Base-by-base conservation (phyloP, 192 early-diverging fungal genomes). In the Cetraspora pellucida region DNA sequence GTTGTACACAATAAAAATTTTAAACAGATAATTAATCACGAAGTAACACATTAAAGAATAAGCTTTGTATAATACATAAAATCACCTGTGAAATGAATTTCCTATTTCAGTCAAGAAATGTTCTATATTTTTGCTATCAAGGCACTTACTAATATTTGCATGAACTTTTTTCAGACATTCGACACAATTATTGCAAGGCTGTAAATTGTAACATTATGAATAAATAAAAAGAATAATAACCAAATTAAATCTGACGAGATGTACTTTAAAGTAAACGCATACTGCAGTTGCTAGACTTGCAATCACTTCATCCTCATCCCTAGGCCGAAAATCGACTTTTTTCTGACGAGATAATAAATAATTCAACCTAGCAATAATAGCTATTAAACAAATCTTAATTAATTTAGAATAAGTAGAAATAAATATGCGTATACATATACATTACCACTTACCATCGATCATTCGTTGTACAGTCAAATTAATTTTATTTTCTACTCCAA, bases 261-360 rank as follows among this genome's bases (percentile, higher is more conserved):
- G 17, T 47, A 31, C 9, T 37, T 37, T 37, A 37, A 37, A 37
- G 37, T 37, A 23, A 69, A 70, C n/a, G 21, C 49, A 13, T 81
- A 84, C 81, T 80, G 47, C 30, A 37, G 93, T 94, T 50, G 89
- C 90, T 73, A 89, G 76, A 63, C 89, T 89, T 75, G 91, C 83
- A 70, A 91, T 84, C 23, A 90, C 85, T 30, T 90, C 86, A 74
- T 91, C 89, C 55, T 96, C 96, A 73, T 98, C 96, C 75, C 92
- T 94, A 21, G 95, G 94, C 49, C 89, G 89, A 77, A 94, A 99
- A 76, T 99, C 97, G n/a, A 85, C 83, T 65, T 93, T 92, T 77
- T 93, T 95, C 80, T 98, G 97, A 77, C 88, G 88, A 25, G 81
- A 73, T 27, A 99, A 85, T 8, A 93, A 79, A 5, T 85, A 79